phyloP scores from a whole-genome alignment of 2,329 filamentous ascomycete species.

The Coniochaeta ligniaria region DNA sequence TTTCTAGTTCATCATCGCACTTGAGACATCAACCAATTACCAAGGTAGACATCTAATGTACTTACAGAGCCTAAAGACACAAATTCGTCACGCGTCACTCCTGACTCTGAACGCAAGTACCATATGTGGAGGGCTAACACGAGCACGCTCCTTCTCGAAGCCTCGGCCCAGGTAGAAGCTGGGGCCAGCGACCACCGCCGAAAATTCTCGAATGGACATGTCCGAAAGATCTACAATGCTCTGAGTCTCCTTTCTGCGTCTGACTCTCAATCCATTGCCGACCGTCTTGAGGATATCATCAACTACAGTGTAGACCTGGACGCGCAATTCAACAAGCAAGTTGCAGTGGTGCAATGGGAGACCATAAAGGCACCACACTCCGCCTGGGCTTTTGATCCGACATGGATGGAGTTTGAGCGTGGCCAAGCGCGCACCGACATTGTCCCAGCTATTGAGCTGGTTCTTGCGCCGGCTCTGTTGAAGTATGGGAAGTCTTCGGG shows the following conservation, averaged over 20 bases:
- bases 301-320: not conserved
- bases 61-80: too few species aligned
- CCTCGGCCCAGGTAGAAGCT: not conserved
- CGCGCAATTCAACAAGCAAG: not conserved
- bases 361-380: not conserved
- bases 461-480: not conserved
- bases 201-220: not conserved
- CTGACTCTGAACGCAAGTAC: not conserved
- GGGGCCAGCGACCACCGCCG: not conserved
- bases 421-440: not conserved
- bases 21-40: not conserved
- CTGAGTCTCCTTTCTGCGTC: not conserved
- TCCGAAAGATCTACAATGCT: not conserved
- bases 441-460: too few species aligned
- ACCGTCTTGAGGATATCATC: not conserved
- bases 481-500: not conserved
- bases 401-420: not conserved
- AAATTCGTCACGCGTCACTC: too few species aligned
- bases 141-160: not conserved
- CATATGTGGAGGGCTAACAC: not conserved
- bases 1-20: too few species aligned
- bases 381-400: not conserved
- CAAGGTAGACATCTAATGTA: not conserved
- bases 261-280: not conserved
- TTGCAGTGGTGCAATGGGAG: not conserved